Percentiles rank a stretch among this genome's conserved stretches.
Conservation (phyloP, 257 asterid species). For the Verbena officinalis region DNA sequence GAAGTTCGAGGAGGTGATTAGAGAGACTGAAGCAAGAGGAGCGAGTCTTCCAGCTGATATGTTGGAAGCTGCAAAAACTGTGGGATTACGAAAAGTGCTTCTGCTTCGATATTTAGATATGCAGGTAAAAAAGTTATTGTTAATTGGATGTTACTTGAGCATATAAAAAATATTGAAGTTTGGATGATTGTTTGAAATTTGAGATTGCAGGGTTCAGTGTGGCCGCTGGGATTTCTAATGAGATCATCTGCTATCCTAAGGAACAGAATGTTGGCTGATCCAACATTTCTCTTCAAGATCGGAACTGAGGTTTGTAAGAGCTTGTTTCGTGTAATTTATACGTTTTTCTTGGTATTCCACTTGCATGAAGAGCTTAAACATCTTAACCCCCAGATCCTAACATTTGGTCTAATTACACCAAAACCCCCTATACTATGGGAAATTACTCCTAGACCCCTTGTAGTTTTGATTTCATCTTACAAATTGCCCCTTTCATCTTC, state of each 20-base stretch:
- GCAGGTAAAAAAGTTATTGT: slow-evolving; percentile 56
- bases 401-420: no score
- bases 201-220: slow-evolving; percentile 61
- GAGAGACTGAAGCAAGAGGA: slow-evolving; percentile 79
- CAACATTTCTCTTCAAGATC: slow-evolving; percentile 92
- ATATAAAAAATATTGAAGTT: background rate
- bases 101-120: slow-evolving; percentile 79
- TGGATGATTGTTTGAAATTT: slow-evolving; percentile 25
- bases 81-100: slow-evolving; percentile 71
- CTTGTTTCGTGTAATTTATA: slow-evolving; percentile 17
- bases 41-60: slow-evolving; percentile 86
- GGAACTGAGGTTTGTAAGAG: slow-evolving; percentile 79
- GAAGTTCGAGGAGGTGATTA: slow-evolving; percentile 87
- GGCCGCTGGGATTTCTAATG: slow-evolving; percentile 87
- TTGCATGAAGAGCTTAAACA: no score
- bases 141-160: background rate
- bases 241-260: slow-evolving; percentile 77
- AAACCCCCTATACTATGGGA: no score
- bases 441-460: no score
- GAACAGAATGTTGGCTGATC: slow-evolving; percentile 97
- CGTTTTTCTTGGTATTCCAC: slow-evolving; percentile 8
- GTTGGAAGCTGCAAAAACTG: slow-evolving; percentile 90
- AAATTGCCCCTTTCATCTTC: no score
- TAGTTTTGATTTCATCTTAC: no score
- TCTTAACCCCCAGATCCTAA: no score